Evolutionary conservation across 352 stramenopile species (phyloP).

Genomic region (Phytophthora pseudosyringae): DNA sequence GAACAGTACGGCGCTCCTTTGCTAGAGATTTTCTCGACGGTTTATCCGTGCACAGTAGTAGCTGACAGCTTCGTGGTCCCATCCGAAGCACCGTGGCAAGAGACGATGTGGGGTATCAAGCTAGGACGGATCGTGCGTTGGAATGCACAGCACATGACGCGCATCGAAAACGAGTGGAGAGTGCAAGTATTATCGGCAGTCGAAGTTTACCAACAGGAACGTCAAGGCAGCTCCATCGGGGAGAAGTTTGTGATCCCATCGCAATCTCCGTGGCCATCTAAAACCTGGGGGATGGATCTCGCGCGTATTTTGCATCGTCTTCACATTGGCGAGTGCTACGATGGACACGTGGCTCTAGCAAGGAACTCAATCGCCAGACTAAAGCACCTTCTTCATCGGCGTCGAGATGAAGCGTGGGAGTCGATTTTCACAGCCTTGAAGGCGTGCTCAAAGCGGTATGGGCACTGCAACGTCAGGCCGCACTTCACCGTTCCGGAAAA

Average conservation of each 20-base stretch:
- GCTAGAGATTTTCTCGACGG: conserved; percentile 23
- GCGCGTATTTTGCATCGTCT: conserved; percentile 27
- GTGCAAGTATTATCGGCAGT: conserved; percentile 28
- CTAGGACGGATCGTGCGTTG: conserved; percentile 30
- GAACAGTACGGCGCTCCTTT: conserved; percentile 22
- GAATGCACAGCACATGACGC: conserved; percentile 28
- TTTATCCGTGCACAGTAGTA: conserved; percentile 24
- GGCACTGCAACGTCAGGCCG: conserved; percentile 27
- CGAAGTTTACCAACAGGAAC: conserved; percentile 21
- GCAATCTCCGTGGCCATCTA: conserved; percentile 27
- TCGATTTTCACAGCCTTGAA: conserved; percentile 26
- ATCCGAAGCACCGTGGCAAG: conserved; percentile 23
- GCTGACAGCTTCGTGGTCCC: conserved; percentile 33
- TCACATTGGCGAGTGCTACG: conserved; percentile 27
- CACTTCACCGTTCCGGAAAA: conserved; percentile 30
- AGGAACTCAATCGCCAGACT: conserved; percentile 17
- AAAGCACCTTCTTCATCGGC: conserved; percentile 10
- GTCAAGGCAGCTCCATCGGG: conserved; percentile 10
- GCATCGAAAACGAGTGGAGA: conserved; percentile 32
- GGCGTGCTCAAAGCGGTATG: conserved; percentile 9
- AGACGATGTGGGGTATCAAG: conserved; percentile 34
- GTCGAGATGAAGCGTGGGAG: conserved; percentile 32
- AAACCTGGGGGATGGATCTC: conserved; percentile 38
- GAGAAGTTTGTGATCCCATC: conserved; percentile 29
- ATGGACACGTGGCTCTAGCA: conserved; percentile 27